phyloP scores from a whole-genome alignment of 2,329 filamentous ascomycete species.

The Thielaviopsis ethacetica region DNA sequence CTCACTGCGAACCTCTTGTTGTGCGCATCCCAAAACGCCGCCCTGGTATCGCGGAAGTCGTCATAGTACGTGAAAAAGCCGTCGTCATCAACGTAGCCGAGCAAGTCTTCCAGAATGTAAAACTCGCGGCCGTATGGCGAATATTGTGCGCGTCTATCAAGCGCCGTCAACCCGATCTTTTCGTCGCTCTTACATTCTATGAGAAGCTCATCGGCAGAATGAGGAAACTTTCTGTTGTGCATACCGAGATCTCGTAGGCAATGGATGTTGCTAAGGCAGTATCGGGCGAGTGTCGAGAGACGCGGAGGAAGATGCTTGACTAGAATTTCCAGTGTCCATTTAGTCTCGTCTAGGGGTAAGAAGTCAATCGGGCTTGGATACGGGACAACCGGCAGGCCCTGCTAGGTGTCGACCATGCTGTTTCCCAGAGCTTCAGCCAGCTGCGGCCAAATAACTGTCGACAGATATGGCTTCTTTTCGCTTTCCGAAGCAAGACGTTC shows the following conservation, averaged over 20 bases:
- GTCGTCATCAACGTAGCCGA: background rate
- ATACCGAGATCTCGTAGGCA: background rate
- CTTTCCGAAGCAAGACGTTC: background rate
- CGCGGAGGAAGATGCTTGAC: background rate
- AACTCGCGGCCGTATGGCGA: background rate
- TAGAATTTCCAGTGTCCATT: background rate
- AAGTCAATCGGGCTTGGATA: background rate
- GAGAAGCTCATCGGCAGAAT: background rate
- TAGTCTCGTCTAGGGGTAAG: background rate
- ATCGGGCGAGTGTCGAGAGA: background rate
- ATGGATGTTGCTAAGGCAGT: background rate
- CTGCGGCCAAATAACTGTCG: background rate
- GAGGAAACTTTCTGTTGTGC: background rate
- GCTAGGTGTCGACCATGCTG: background rate
- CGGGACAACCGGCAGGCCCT: background rate
- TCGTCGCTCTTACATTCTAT: background rate
- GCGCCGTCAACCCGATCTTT: background rate
- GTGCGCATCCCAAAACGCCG: background rate
- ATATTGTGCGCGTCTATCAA: background rate
- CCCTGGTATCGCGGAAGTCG: background rate
- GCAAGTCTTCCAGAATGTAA: conserved; percentile 1
- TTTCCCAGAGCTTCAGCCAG: background rate
- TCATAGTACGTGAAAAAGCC: background rate
- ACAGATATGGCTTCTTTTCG: background rate
- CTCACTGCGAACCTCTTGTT: background rate